A percentile compares a stretch with the other conserved stretches of the same genome.
Conservation (phyloP, 768 basidiomycete species). For the Tricholoma matsutake region DNA sequence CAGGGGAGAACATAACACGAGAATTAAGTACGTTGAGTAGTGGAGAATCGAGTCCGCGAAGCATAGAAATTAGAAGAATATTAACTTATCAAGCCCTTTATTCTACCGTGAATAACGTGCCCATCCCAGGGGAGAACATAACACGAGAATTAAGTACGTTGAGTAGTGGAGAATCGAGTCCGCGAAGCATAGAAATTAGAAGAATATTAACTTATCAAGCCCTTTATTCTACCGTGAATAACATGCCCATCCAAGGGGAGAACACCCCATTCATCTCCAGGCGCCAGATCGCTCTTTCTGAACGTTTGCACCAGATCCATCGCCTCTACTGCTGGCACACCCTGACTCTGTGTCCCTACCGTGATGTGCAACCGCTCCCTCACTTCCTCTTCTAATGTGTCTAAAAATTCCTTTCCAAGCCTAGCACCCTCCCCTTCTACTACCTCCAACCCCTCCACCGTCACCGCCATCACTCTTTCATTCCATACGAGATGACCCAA, state of each 20-base stretch:
- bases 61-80: background rate
- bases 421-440: conserved; percentile 29
- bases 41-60: too few relatives aligned
- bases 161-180: too few relatives aligned
- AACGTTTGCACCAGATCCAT: conserved; percentile 58
- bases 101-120: too few relatives aligned
- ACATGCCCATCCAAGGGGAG: conserved; percentile 12
- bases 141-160: too few relatives aligned
- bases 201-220: conserved; percentile 1
- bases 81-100: conserved; percentile 14
- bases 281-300: conserved; percentile 32
- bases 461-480: conserved; percentile 74
- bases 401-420: conserved; percentile 39
- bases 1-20: too few relatives aligned
- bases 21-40: too few relatives aligned
- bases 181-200: too few relatives aligned
- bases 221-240: conserved; percentile 20
- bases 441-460: conserved; percentile 55
- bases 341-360: conserved; percentile 62
- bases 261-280: conserved; percentile 8
- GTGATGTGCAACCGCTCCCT: conserved; percentile 74
- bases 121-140: too few relatives aligned
- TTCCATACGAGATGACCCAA: conserved; percentile 73
- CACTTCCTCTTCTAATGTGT: conserved; percentile 43
- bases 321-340: conserved; percentile 66